Evolutionary conservation across 2,329 filamentous ascomycete genomes (phyloP).

Genomic region (Saccharata proteae): DNA sequence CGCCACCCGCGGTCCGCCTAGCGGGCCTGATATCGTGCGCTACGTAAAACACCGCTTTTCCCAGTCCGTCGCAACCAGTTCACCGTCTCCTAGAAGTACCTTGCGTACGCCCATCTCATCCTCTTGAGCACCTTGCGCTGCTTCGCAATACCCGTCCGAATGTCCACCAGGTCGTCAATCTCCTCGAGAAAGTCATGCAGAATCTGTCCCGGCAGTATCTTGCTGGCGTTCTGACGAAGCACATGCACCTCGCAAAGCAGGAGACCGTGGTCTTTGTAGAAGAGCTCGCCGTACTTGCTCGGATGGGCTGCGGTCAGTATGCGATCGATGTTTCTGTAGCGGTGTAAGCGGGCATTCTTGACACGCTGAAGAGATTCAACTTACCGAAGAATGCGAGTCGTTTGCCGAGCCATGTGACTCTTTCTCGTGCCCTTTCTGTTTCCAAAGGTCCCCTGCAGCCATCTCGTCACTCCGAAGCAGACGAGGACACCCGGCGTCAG

Average conservation of each 20-base stretch:
- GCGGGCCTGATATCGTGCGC: no score
- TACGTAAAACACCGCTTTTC: no score
- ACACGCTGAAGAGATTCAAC: conserved; percentile 7
- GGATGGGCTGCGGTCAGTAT: conserved; percentile 39
- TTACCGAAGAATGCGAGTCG: conserved; percentile 10
- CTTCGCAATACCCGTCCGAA: conserved; percentile 60
- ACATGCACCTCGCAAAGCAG: conserved; percentile 83
- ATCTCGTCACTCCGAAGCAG: conserved; percentile 60
- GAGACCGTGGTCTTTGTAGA: conserved; percentile 86
- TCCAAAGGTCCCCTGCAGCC: conserved; percentile 57
- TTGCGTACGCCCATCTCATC: conserved; percentile 81
- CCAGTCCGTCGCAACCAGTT: no score
- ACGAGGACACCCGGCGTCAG: conserved; percentile 89
- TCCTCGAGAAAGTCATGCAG: conserved; percentile 83
- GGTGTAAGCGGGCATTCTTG: neutral
- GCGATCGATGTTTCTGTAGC: conserved; percentile 63
- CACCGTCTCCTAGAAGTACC: conserved; percentile 54
- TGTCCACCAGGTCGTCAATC: conserved; percentile 71
- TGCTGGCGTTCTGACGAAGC: conserved; percentile 55
- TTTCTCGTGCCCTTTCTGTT: conserved; percentile 59
- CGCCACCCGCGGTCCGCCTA: no score
- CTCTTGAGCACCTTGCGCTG: conserved; percentile 71
- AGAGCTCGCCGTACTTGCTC: conserved; percentile 60
- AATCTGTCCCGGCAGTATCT: conserved; percentile 59
- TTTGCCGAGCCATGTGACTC: conserved; percentile 46